These are phyloP conservation scores for Mortierella sp. DNA, from an alignment of 371 early-diverging fungal species.

Conservation along the genomic window DNA sequence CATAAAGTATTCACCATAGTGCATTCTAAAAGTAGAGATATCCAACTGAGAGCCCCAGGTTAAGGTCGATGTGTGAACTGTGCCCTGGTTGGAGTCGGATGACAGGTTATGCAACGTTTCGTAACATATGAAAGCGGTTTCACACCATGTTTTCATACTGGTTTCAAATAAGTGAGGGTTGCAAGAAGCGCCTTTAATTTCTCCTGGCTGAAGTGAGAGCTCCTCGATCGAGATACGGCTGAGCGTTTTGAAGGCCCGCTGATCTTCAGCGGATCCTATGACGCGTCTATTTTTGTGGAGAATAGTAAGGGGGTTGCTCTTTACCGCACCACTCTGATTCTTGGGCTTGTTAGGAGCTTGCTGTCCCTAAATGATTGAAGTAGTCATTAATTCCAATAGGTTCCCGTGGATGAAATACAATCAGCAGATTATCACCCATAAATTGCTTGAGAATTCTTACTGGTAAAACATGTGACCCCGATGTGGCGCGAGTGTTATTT, in stretches of 20 bases:
- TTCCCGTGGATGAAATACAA: too few species aligned
- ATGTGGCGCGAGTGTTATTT: conserved; percentile 1
- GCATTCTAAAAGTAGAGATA: conserved; percentile 42
- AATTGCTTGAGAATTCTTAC: too few species aligned
- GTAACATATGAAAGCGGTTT: conserved; percentile 33
- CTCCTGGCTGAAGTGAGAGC: conserved; percentile 16
- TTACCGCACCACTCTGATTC: not conserved
- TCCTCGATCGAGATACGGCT: not conserved
- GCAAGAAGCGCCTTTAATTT: not conserved
- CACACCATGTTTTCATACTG: conserved; percentile 14
- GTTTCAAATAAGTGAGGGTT: not conserved
- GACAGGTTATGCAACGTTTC: conserved; percentile 40
- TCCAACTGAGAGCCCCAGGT: conserved; percentile 50
- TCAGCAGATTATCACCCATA: too few species aligned
- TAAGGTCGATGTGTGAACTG: conserved; percentile 29
- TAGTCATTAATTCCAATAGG: too few species aligned
- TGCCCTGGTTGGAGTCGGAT: conserved; percentile 16
- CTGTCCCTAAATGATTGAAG: too few species aligned
- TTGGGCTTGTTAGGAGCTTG: not conserved
- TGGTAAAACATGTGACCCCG: conserved; percentile 3
- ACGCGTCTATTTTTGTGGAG: not conserved
- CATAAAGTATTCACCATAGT: conserved; percentile 30
- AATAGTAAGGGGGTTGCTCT: not conserved
- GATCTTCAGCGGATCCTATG: conserved; percentile 3
- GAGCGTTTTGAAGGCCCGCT: not conserved